phyloP scores from a whole-genome alignment of 768 basidiomycete species.

The Macrolepiota albuminosa region DNA sequence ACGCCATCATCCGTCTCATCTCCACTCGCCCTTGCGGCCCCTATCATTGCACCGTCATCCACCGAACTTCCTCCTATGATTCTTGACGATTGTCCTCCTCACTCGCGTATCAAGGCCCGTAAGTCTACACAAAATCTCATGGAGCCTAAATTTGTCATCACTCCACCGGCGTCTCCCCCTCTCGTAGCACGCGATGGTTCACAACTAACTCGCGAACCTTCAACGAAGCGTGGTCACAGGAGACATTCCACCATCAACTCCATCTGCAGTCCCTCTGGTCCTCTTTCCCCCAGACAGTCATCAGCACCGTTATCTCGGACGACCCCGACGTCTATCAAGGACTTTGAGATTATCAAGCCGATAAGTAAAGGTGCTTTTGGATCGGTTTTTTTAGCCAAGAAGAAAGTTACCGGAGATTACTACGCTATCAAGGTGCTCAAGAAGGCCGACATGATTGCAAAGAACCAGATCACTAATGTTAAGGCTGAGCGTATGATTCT shows the following conservation, averaged over 20 bases:
- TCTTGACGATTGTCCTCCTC: slow-evolving; percentile 56
- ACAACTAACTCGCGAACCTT: slow-evolving; percentile 38
- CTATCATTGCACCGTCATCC: slow-evolving; percentile 64
- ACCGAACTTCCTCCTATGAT: slow-evolving; percentile 21
- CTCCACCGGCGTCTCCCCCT: slow-evolving; percentile 73
- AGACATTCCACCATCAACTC: slow-evolving; percentile 71
- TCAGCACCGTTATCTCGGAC: slow-evolving; percentile 74
- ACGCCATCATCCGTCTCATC: slow-evolving; percentile 88
- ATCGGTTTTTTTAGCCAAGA: slow-evolving; percentile 96
- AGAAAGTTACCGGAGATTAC: slow-evolving; percentile 97
- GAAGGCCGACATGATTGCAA: slow-evolving; percentile 99
- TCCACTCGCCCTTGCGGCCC: slow-evolving; percentile 78
- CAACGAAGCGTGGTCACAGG: slow-evolving; percentile 55
- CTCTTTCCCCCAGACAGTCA: slow-evolving; percentile 84
- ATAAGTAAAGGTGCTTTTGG: slow-evolving; percentile 99
- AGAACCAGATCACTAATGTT: slow-evolving; percentile 99
- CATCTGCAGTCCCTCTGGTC: slow-evolving; percentile 55
- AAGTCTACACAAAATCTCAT: slow-evolving; percentile 64
- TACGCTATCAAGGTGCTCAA: slow-evolving; percentile 99
- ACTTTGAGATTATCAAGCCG: slow-evolving; percentile 99
- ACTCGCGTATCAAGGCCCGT: slow-evolving; percentile 53
- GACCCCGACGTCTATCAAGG: slow-evolving; percentile 90
- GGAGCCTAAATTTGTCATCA: slow-evolving; percentile 61
- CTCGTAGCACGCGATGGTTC: slow-evolving; percentile 40
- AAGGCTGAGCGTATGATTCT: slow-evolving; percentile 99